Evolutionary conservation across 257 asterid genomes (phyloP).

Genomic region (Gynochthodes officinalis): DNA sequence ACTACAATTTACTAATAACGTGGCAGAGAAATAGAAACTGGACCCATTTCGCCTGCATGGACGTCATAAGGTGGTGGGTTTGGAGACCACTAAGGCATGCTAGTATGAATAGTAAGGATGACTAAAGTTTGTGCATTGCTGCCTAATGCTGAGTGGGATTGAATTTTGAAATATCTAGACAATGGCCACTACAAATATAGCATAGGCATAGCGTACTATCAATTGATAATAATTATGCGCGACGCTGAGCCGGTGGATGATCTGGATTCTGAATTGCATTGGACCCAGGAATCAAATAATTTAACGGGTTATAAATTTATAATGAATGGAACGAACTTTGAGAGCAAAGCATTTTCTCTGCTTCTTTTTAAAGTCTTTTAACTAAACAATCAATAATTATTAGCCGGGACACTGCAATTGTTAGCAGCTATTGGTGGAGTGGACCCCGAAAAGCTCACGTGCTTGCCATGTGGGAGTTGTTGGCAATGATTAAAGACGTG

Average conservation of each 20-base stretch:
- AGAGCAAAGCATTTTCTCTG: not conserved
- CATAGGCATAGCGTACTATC: no score
- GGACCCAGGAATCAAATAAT: not conserved
- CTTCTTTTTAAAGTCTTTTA: no score
- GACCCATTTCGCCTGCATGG: slow-evolving; percentile 31
- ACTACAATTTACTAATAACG: no score
- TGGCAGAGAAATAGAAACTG: not conserved
- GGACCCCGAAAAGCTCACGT: slow-evolving; percentile 13
- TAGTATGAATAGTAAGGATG: not conserved
- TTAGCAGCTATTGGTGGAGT: slow-evolving; percentile 12
- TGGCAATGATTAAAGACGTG: slow-evolving; percentile 30
- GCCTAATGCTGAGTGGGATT: slow-evolving; percentile 23
- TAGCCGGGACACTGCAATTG: slow-evolving; percentile 2
- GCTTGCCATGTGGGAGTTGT: slow-evolving; percentile 40
- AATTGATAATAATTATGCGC: no score
- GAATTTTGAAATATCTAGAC: slow-evolving; percentile 34
- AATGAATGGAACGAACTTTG: not conserved
- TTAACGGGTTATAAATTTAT: not conserved
- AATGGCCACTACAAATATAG: no score
- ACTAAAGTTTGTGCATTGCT: slow-evolving; percentile 41
- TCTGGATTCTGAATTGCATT: not conserved
- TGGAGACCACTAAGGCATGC: slow-evolving; percentile 46
- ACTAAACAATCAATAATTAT: slow-evolving; percentile 10
- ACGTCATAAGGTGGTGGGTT: slow-evolving; percentile 53
- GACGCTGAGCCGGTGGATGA: not conserved